phyloP scores from a whole-genome alignment of 1,139 yeast genomes.

The Hemisphaericaspora lyxosophila region DNA sequence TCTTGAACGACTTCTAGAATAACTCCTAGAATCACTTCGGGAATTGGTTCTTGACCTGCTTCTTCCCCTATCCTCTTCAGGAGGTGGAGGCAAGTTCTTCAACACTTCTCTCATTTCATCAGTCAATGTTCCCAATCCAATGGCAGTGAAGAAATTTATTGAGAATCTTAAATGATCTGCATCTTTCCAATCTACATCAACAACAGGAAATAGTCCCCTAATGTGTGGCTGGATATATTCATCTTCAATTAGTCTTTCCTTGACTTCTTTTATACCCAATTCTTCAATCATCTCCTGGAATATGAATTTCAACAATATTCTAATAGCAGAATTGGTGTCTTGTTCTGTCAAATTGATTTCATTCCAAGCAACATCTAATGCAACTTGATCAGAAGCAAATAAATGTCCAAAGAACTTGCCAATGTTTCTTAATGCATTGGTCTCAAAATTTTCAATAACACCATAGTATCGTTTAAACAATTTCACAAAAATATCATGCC shows the following conservation, averaged over 20 bases:
- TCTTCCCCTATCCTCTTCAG: conserved; percentile 18
- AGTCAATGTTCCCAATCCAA: conserved; percentile 81
- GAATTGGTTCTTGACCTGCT: conserved; percentile 13
- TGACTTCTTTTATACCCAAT: conserved; percentile 56
- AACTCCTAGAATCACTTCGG: conserved; percentile 12
- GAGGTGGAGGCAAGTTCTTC: conserved; percentile 15
- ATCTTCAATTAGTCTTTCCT: conserved; percentile 50
- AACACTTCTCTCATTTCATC: conserved; percentile 73
- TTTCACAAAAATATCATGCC: conserved; percentile 56
- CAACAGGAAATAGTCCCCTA: conserved; percentile 50
- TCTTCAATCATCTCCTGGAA: conserved; percentile 82
- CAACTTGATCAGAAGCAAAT: conserved; percentile 67
- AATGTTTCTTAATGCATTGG: conserved; percentile 71
- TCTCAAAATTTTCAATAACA: conserved; percentile 65
- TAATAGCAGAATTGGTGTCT: conserved; percentile 73
- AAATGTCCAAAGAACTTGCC: conserved; percentile 88
- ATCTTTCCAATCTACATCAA: conserved; percentile 38
- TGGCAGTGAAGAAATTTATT: conserved; percentile 90
- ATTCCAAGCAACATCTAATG: conserved; percentile 51
- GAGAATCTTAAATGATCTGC: conserved; percentile 72
- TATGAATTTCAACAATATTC: conserved; percentile 79
- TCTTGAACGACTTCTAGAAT: conserved; percentile 17
- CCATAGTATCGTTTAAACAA: conserved; percentile 59
- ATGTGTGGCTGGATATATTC: conserved; percentile 46
- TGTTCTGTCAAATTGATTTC: conserved; percentile 62